Percentiles rank a stretch among this genome's conserved stretches.
These are phyloP conservation scores for Orbilia javanica DNA, from an alignment of 2,329 filamentous ascomycete genomes.

Conservation along the genomic window DNA sequence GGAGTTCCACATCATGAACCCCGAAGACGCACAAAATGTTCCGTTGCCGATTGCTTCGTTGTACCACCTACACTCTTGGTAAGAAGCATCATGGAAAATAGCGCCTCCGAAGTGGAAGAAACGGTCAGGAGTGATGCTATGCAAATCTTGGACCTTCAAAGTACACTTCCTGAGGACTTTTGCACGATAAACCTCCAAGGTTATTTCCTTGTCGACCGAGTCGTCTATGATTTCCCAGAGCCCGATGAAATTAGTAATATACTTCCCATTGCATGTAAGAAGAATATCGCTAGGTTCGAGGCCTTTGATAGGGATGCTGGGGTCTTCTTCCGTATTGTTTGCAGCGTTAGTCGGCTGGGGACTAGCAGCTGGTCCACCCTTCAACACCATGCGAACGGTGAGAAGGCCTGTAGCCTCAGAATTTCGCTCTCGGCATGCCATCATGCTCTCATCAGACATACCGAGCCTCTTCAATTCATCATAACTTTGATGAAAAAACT, in stretches of 20 bases:
- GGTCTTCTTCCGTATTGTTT: constrained; percentile 56
- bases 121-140: constrained; percentile 62
- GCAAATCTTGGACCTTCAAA: constrained; percentile 61
- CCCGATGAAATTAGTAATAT: constrained; percentile 75
- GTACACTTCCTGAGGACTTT: constrained; percentile 59
- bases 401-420: constrained; percentile 60
- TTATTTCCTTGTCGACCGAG: constrained; percentile 61
- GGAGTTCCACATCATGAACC: constrained; percentile 62
- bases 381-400: constrained; percentile 61
- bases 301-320: constrained; percentile 59
- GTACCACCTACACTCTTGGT: constrained; percentile 62
- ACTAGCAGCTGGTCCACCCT: constrained; percentile 61
- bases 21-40: constrained; percentile 62
- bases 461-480: constrained; percentile 62
- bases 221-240: constrained; percentile 63
- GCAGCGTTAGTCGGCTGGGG: constrained; percentile 49
- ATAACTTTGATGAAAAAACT: constrained; percentile 62
- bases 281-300: constrained; percentile 79
- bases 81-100: constrained; percentile 62
- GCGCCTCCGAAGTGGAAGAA: constrained; percentile 62
- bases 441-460: constrained; percentile 61
- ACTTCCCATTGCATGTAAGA: constrained; percentile 87
- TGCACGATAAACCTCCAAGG: constrained; percentile 61
- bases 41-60: constrained; percentile 62
- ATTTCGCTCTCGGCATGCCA: constrained; percentile 61